phyloP scores from a whole-genome alignment of 225 moss, liverwort and hornwort genomes.

The Lunularia cruciata region DNA sequence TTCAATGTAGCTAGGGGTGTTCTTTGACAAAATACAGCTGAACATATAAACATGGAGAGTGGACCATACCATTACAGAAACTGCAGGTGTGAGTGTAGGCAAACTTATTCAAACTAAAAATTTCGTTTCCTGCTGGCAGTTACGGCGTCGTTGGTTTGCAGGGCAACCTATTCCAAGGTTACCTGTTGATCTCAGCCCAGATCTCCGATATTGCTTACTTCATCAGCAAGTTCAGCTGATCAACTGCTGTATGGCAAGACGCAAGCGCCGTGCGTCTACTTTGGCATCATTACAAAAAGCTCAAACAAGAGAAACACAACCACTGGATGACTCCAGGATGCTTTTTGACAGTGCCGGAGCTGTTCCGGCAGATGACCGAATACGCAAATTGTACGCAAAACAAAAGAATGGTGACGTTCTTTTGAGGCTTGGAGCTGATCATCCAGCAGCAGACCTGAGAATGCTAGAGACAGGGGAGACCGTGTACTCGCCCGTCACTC shows the following conservation, averaged over 20 bases:
- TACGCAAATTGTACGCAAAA: conserved; percentile 52
- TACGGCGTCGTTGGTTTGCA: conserved; percentile 81
- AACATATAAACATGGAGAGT: too few species aligned
- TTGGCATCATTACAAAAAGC: conserved; percentile 54
- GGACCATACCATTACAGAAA: too few species aligned
- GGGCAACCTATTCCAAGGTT: conserved; percentile 87
- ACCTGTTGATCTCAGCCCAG: conserved; percentile 77
- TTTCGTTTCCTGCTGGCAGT: conserved; percentile 42
- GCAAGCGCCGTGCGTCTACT: conserved; percentile 73
- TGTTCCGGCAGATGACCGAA: conserved; percentile 3
- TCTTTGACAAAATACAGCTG: too few species aligned
- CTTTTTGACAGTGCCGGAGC: conserved; percentile 6
- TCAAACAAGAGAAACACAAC: conserved; percentile 18
- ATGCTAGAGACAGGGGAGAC: conserved; percentile 91
- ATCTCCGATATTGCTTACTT: conserved; percentile 84
- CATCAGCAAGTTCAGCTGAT: conserved; percentile 92
- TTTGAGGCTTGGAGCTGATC: conserved; percentile 76
- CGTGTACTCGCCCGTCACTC: conserved; percentile 84
- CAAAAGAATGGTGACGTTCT: conserved; percentile 54
- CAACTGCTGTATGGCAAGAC: conserved; percentile 92
- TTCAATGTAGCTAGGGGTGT: too few species aligned
- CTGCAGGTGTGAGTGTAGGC: too few species aligned
- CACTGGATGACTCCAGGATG: conserved; percentile 14
- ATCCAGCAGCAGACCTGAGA: conserved; percentile 74
- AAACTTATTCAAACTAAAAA: too few species aligned